Base-by-base conservation (phyloP, 2,329 filamentous ascomycete species). In the Teratosphaeria gauchensis region DNA sequence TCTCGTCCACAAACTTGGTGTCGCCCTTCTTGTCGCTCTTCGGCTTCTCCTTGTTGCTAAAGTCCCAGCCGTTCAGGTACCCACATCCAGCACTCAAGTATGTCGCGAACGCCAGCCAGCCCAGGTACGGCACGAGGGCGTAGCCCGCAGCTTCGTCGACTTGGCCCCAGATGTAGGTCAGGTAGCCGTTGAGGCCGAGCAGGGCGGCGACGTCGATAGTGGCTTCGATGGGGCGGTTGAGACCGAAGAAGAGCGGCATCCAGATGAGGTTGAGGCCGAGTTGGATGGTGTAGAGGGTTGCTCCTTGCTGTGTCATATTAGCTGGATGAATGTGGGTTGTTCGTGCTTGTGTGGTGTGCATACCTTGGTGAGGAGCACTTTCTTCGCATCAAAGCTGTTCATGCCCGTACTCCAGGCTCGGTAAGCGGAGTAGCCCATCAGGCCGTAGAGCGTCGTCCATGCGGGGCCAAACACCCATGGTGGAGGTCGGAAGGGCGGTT, bases 201-300 rank as follows among this genome's bases (percentile, higher is more conserved):
- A 96, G 78, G 0, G 85, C 80, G 31, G 89, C 75, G 55, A 95
- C 86, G 71, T 96, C 89, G 31, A 81, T 80, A 6, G 89, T 84
- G 3, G 92, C 91, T 69, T 84, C 83, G 56, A 87, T 79, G 1
- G 91, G 90, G 16, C 84, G 83, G 63, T 86, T 85, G 55, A 87
- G 70, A n/a, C 83, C 81, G 71, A 96, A 96, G 81, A 96, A 96
- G 11, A 96, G 81, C 12, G 92, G 92, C 83, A 91, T 96, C 90
- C 90, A 97, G 57, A 87, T 74, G 32, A 95, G 78, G 72, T 96
- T 96, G 56, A 96, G 79, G 11, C 82, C 88, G 6, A 96, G 84
- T 75, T 96, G 92, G 60, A 91, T 79, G 1, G 88, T 89, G 78
- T 96, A 96, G 32, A 96, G 80, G 0, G 87, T 89, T 59, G 89